A percentile compares a stretch with the other conserved stretches of the same genome.
Conservation (phyloP, 2,329 filamentous ascomycete species). For the Colletotrichum spaethianum region DNA sequence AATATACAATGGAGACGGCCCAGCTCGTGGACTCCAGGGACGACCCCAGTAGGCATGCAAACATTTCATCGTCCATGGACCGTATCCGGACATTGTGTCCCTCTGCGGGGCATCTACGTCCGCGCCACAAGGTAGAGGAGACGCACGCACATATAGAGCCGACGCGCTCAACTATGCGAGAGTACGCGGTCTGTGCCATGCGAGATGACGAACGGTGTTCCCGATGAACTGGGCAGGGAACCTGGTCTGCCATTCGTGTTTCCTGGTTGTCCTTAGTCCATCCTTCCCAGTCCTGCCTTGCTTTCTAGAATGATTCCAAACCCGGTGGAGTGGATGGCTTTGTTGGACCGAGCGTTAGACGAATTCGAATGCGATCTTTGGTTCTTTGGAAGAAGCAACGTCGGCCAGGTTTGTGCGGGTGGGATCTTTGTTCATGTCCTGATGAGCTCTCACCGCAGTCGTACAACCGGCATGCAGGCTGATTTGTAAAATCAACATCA, state of each 20-base stretch:
- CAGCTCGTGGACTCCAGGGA: constrained; percentile 18
- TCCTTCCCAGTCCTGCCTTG: not conserved
- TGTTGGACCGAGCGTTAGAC: constrained; percentile 4
- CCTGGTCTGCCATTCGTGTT: not conserved
- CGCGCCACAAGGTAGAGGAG: not conserved
- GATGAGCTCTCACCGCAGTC: not conserved
- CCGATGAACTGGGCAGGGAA: constrained; percentile 15
- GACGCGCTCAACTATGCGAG: constrained; percentile 12
- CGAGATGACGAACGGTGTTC: constrained; percentile 20
- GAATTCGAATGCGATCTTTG: not conserved
- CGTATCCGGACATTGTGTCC: constrained; percentile 10
- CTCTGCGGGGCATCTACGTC: not conserved
- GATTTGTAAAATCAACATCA: not conserved
- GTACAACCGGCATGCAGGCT: not conserved
- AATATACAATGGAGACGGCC: constrained; percentile 12
- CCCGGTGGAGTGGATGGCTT: constrained; percentile 8
- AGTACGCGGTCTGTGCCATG: constrained; percentile 6
- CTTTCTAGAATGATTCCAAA: constrained; percentile 28
- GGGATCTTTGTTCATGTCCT: not conserved
- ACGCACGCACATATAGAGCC: not conserved
- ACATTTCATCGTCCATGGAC: not conserved
- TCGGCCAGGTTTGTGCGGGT: not conserved
- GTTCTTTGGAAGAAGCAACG: constrained; percentile 2
- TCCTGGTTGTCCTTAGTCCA: not conserved
- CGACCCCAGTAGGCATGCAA: constrained; percentile 22